Evolutionary conservation across 306 rosid species (phyloP), one percentile per base, ranked within the genome.

Genomic region (Trichosanthes cucumerina): DNA sequence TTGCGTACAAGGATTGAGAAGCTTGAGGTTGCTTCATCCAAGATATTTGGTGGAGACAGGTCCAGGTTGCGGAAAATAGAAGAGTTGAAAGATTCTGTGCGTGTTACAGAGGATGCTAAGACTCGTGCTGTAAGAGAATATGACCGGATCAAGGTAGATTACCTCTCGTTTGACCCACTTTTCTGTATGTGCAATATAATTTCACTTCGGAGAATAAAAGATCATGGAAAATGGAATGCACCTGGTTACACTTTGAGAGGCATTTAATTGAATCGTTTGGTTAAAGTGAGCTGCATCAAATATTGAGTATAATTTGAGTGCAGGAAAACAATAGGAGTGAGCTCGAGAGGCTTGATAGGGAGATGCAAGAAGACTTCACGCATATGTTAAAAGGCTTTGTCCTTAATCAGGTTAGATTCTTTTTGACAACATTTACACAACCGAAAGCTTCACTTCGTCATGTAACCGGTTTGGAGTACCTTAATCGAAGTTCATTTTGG

Each of bases 301-400:
- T 77, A 14, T 64, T 83, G 66, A 68, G 79, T 57, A 80, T 49
- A 65, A 75, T 39, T 58, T 21, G 76, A 23, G 79, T 82, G 88
- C 88, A 94, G 98, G 98, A 94, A 81, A 92, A 94, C 85, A 94
- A 94, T 80, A 85, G 87, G 88, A 89, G 81, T 83, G 98, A 94
- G 86, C 93, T 94, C 53, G 96, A 94, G 83, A 91, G 98, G 82
- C 85, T 94, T 76, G 96, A 94, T 78, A 84, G 52, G 39, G 98
- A 94, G 88, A 89, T 89, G 85, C 87, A 88, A 23, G 83, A 82
- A 58, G 99, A 96, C 88, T 92, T 92, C 84, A 75, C 87, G 79
- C 86, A 84, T 75, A 96, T 96, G 99, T 88, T 96, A 88, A 96
- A 85, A 80, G 99, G 99, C 21, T 96, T 91, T 73, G 97, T 91